Evolutionary conservation across 2,329 filamentous ascomycete genomes (phyloP), one percentile per base, ranked within the genome.

Genomic region (Pseudogymnoascus sp.): DNA sequence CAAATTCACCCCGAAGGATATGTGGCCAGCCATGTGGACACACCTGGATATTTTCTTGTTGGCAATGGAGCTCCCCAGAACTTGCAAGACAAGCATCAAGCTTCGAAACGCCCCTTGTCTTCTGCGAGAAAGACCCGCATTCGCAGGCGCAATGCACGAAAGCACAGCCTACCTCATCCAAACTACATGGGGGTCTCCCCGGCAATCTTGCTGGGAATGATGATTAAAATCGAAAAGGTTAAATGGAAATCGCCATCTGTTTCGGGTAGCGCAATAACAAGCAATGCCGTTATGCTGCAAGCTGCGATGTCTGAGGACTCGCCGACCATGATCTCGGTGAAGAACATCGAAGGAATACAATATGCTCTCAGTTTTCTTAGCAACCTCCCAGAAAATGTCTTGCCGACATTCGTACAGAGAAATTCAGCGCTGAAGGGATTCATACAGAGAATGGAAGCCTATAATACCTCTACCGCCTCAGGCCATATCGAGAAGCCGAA

Each of bases 111-210:
- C 9, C 5, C 5, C 5, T 33, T 30, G 49, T 12, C 22, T 19
- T 7, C 49, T 19, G 5, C 45, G 19, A 30, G 45, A 33, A 33
- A 55, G 25, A 8, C 28, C 1, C n/a, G n/a, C 11, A 11, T 33
- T 5, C 4, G n/a, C 11, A 12, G 11, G 4, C n/a, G n/a, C 5
- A 3, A 22, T 22, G 28, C 28, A 55, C 25, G 25, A 14, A 33
- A 55, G n/a, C n/a, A 33, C 49, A 33, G 8, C 9, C n/a, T 14
- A 14, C 8, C 9, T 8, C 49, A 9, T 25, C 28, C 49, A 33
- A 55, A 55, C 49, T 55, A 55, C 11, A 55, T 55, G 49, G 49
- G 49, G 3, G 33, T 55, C n/a, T 55, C 49, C 14, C 25, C 49
- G 5, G 49, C 25, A 33, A 55, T 55, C 9, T 55, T 55, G 49